These are phyloP conservation scores for Sugiyamaella smithiae DNA, from an alignment of 805 yeast species.

Conservation along the genomic window DNA sequence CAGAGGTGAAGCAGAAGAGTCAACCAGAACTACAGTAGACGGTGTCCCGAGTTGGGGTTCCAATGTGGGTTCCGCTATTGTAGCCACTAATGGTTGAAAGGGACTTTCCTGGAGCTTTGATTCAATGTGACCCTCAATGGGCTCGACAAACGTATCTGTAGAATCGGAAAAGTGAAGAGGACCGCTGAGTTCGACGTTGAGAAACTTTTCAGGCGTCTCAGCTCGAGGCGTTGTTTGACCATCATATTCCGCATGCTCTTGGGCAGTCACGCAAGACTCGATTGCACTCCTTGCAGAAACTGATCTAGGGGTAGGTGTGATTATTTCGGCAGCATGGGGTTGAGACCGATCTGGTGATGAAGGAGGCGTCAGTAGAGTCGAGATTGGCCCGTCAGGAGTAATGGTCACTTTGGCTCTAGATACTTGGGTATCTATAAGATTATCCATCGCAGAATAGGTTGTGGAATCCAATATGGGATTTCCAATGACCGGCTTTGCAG, in stretches of 20 bases:
- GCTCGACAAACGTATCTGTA: neutral
- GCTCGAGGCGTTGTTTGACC: neutral
- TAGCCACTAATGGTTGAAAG: neutral
- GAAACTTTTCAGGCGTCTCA: neutral
- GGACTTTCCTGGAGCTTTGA: neutral
- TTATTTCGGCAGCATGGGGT: too few species aligned
- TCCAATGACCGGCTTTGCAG: neutral
- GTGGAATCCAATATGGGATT: neutral
- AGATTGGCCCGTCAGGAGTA: neutral
- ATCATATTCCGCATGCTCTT: neutral
- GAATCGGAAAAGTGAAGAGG: conserved; percentile 1
- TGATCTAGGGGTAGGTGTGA: neutral
- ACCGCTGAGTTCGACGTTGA: neutral
- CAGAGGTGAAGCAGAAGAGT: too few species aligned
- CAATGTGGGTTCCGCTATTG: neutral
- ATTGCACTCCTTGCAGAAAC: neutral
- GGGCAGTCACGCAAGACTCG: neutral
- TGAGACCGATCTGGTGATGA: neutral
- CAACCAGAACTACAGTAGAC: neutral
- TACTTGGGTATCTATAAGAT: conserved; percentile 5
- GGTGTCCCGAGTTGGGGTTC: neutral
- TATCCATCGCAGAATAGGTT: neutral
- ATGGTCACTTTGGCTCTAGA: conserved; percentile 1
- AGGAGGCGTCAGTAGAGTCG: neutral
- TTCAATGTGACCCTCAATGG: neutral